These are phyloP conservation scores for Botryosphaeria dothidea DNA, from an alignment of 2,329 filamentous ascomycete species.

Conservation along the genomic window DNA sequence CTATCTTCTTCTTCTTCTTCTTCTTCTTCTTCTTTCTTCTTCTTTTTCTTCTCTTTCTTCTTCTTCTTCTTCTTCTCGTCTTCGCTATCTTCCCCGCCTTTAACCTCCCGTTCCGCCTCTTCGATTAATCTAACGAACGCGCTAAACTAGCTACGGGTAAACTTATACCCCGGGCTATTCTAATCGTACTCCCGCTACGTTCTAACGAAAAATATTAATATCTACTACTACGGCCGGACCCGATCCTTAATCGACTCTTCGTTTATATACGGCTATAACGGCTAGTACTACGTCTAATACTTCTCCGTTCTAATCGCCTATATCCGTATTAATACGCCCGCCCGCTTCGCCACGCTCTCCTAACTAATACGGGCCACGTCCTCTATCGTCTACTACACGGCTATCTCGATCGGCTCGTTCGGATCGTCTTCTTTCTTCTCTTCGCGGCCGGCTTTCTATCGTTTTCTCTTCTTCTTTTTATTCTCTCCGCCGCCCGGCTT, in stretches of 20 bases:
- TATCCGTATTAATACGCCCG: conserved; percentile 23
- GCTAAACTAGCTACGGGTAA: background rate
- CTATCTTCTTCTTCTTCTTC: no score
- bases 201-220: conserved; percentile 21
- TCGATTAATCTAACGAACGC: background rate
- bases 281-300: conserved; percentile 24
- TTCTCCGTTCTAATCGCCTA: conserved; percentile 26
- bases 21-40: background rate
- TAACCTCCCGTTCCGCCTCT: background rate
- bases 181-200: conserved; percentile 13
- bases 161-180: background rate
- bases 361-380: conserved; percentile 24
- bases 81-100: background rate
- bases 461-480: background rate
- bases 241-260: conserved; percentile 19
- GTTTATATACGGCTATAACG: conserved; percentile 25
- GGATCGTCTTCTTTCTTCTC: background rate
- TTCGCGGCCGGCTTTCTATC: background rate
- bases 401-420: conserved; percentile 19
- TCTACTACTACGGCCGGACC: conserved; percentile 22
- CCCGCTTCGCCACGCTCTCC: conserved; percentile 17
- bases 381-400: conserved; percentile 24
- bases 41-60: background rate
- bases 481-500: background rate
- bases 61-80: background rate